A percentile compares a stretch with the other conserved stretches of the same genome.
Conservation (phyloP, 1,139 yeast genomes). For the Starmera stellimalicola region DNA sequence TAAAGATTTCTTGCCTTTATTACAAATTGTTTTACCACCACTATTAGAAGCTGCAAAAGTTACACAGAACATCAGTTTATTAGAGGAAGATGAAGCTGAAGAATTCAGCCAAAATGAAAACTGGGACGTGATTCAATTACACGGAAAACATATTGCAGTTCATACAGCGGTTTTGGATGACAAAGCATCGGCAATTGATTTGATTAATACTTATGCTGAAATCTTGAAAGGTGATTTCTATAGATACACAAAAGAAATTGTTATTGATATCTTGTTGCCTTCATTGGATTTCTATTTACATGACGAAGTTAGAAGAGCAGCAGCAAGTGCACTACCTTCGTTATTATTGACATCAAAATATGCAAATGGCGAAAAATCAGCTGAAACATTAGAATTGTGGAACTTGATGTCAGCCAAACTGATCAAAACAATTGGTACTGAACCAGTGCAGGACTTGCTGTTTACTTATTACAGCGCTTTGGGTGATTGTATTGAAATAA, state of each 20-base stretch:
- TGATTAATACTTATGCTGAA: constrained; percentile 79
- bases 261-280: constrained; percentile 74
- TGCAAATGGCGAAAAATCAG: constrained; percentile 48
- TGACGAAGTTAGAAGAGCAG: constrained; percentile 88
- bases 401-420: constrained; percentile 58
- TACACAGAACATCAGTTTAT: constrained; percentile 77
- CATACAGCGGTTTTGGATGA: constrained; percentile 90
- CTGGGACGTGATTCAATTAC: constrained; percentile 88
- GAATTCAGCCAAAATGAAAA: constrained; percentile 79
- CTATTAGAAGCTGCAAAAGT: constrained; percentile 78
- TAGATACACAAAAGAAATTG: constrained; percentile 74
- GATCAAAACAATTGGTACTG: constrained; percentile 58
- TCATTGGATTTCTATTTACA: constrained; percentile 86
- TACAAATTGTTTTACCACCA: constrained; percentile 87
- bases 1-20: constrained; percentile 75
- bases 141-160: constrained; percentile 91
- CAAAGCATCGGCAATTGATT: constrained; percentile 85
- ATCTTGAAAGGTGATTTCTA: constrained; percentile 76
- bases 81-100: constrained; percentile 85
- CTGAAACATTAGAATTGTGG: constrained; percentile 64
- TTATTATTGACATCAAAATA: constrained; percentile 59
- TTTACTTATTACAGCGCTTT: constrained; percentile 71
- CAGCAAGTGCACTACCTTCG: constrained; percentile 78
- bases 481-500: constrained; percentile 54
- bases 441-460: constrained; percentile 78